A percentile compares a stretch with the other conserved stretches of the same genome.
phyloP scores from a whole-genome alignment of 495 filamentous ascomycete genomes.

The Xylaria venustula region DNA sequence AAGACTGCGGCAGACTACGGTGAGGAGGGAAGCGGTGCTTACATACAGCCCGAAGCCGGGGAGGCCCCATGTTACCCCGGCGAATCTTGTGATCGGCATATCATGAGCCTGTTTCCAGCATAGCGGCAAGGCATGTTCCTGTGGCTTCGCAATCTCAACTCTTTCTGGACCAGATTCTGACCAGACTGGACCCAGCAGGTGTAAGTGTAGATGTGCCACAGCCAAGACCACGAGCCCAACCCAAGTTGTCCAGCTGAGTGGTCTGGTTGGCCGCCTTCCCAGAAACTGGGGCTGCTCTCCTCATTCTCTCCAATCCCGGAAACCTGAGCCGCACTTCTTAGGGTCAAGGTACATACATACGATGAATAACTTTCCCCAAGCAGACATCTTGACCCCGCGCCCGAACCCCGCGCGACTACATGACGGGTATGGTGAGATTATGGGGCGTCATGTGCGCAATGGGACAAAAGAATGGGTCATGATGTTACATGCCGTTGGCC shows the following conservation, averaged over 20 bases:
- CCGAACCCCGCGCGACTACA: conserved; percentile 3
- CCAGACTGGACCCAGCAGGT: too few relatives aligned
- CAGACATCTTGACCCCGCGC: background rate
- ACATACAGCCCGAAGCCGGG: background rate
- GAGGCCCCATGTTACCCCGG: background rate
- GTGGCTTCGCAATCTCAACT: background rate
- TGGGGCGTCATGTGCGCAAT: background rate
- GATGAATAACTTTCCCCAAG: background rate
- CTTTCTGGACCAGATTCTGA: background rate
- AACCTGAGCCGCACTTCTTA: background rate
- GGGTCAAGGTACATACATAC: background rate
- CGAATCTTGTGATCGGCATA: conserved; percentile 7
- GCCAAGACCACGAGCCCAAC: too few relatives aligned
- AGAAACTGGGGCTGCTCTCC: background rate
- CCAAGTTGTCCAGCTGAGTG: too few relatives aligned
- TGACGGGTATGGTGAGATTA: background rate
- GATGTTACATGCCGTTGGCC: background rate
- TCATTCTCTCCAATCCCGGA: background rate
- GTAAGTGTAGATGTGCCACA: too few relatives aligned
- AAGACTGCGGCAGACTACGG: too few relatives aligned
- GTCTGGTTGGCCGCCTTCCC: too few relatives aligned
- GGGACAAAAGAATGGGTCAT: background rate
- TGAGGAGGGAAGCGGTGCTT: background rate
- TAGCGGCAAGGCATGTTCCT: background rate
- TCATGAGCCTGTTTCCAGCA: conserved; percentile 2